phyloP scores from a whole-genome alignment of 768 basidiomycete genomes.

The Auricularia cornea region DNA sequence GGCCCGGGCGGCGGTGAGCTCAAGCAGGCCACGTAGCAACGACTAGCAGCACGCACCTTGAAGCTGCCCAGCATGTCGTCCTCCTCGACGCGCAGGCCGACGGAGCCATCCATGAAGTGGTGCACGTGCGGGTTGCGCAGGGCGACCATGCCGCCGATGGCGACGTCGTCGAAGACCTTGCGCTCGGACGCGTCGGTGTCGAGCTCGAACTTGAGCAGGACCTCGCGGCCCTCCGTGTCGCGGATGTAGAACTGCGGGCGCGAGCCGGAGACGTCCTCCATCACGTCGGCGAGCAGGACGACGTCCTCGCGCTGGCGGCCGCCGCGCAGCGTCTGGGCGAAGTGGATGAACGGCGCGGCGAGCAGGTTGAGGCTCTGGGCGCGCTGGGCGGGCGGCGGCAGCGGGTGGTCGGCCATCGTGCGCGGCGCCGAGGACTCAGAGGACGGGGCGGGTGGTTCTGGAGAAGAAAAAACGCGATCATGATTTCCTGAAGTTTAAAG shows the following conservation, averaged over 20 bases:
- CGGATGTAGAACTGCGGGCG: not conserved
- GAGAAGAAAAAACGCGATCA: no score
- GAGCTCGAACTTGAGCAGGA: not conserved
- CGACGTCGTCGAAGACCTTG: not conserved
- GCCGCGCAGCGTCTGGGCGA: not conserved
- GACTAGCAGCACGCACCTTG: not conserved
- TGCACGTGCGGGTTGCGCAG: not conserved
- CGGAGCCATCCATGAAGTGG: not conserved
- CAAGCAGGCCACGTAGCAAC: no score
- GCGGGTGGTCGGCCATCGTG: no score
- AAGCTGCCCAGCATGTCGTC: not conserved
- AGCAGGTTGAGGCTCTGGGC: not conserved
- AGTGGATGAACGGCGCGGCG: not conserved
- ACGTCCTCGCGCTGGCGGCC: not conserved
- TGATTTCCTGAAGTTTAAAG: no score
- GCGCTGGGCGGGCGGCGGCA: not conserved
- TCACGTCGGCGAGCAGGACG: not conserved
- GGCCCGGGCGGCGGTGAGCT: not conserved
- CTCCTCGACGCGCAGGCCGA: not conserved
- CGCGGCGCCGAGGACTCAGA: no score
- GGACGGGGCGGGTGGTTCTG: no score
- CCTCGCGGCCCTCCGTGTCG: not conserved
- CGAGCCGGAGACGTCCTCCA: not conserved
- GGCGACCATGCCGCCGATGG: not conserved
- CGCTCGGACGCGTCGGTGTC: not conserved